Evolutionary conservation across 495 filamentous ascomycete species (phyloP).

Genomic region (Rostrohypoxylon terebratum): DNA sequence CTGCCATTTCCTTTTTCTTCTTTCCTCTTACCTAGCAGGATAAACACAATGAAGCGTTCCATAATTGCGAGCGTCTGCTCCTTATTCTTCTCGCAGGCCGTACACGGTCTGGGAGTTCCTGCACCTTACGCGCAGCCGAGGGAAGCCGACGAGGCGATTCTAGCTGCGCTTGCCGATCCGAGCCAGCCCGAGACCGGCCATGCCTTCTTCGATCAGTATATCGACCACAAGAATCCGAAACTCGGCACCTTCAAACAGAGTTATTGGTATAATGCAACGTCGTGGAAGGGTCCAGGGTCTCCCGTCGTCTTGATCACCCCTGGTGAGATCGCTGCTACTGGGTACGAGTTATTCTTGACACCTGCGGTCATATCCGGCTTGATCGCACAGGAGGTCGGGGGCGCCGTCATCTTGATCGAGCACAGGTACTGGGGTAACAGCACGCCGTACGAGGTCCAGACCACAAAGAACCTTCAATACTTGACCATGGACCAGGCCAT

Average conservation of each 20-base stretch:
- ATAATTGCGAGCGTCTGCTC: slow-evolving; percentile 5
- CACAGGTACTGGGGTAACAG: slow-evolving; percentile 66
- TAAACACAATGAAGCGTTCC: slow-evolving; percentile 19
- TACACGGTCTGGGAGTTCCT: slow-evolving; percentile 25
- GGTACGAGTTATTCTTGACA: slow-evolving; percentile 65
- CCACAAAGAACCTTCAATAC: slow-evolving; percentile 67
- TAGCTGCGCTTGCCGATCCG: slow-evolving; percentile 36
- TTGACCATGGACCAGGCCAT: slow-evolving; percentile 70
- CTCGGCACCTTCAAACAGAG: slow-evolving; percentile 68
- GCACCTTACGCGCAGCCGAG: slow-evolving; percentile 17
- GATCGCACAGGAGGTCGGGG: slow-evolving; percentile 64
- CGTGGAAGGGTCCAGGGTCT: slow-evolving; percentile 64
- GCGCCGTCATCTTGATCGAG: slow-evolving; percentile 66
- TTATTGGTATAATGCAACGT: slow-evolving; percentile 64
- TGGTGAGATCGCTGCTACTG: slow-evolving; percentile 63
- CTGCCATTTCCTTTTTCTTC: neutral
- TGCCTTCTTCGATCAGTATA: slow-evolving; percentile 60
- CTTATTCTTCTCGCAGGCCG: slow-evolving; percentile 12
- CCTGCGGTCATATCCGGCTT: slow-evolving; percentile 62
- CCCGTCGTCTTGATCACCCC: slow-evolving; percentile 67
- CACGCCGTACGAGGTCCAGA: slow-evolving; percentile 66
- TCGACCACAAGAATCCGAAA: slow-evolving; percentile 65
- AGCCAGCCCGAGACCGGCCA: slow-evolving; percentile 17
- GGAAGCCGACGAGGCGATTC: slow-evolving; percentile 16
- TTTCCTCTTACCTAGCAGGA: neutral